phyloP scores from a whole-genome alignment of 805 yeast species.

The Yarrowia alimentaria region DNA sequence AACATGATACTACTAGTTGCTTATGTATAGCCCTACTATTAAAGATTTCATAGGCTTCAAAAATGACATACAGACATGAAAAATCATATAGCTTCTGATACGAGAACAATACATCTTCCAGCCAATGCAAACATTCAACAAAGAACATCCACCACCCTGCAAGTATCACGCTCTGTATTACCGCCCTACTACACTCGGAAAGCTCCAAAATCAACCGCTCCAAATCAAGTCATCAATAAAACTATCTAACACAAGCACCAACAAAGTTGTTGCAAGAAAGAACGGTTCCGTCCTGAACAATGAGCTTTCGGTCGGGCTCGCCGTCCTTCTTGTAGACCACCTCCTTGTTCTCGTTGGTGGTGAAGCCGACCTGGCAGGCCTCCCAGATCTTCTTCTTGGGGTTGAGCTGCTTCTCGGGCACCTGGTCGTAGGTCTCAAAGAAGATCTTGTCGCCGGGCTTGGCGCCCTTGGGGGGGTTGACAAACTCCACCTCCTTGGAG shows the following conservation, averaged over 20 bases:
- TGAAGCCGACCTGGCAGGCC: slow-evolving; percentile 84
- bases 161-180: too few species aligned
- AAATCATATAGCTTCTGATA: too few species aligned
- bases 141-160: too few species aligned
- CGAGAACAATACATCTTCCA: too few species aligned
- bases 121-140: too few species aligned
- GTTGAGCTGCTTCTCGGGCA: slow-evolving; percentile 87
- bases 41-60: too few species aligned
- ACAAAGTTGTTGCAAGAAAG: slow-evolving; percentile 72
- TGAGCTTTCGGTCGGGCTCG: slow-evolving; percentile 66
- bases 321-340: slow-evolving; percentile 79
- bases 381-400: slow-evolving; percentile 99
- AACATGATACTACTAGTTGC: too few species aligned
- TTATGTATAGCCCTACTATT: too few species aligned
- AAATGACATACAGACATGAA: too few species aligned
- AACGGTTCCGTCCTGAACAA: slow-evolving; percentile 73
- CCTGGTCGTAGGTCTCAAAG: slow-evolving; percentile 86
- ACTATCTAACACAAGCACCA: slow-evolving; percentile 77
- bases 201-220: too few species aligned
- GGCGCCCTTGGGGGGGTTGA: slow-evolving; percentile 89
- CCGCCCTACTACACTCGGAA: too few species aligned
- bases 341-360: slow-evolving; percentile 71
- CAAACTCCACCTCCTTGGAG: slow-evolving; percentile 68
- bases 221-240: too few species aligned
- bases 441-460: slow-evolving; percentile 95